These are phyloP conservation scores for Ustilago loliicola DNA, from an alignment of 1,284 basidiomycete genomes.

Conservation along the genomic window DNA sequence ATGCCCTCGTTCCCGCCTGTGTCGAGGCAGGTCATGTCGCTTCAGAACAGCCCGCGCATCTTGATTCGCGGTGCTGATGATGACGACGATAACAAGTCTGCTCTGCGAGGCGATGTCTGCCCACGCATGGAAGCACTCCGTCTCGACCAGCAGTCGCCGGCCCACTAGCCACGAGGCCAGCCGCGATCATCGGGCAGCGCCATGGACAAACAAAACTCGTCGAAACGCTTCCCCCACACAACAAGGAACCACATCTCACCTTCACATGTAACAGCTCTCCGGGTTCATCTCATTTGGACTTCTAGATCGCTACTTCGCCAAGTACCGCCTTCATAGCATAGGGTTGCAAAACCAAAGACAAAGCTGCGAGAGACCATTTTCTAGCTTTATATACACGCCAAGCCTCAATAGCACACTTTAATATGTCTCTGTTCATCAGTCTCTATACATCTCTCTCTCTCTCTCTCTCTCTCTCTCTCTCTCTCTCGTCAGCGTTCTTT, in stretches of 20 bases:
- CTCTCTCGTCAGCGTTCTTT: too few species aligned
- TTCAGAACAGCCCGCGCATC: constrained; percentile 35
- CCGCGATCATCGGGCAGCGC: too few species aligned
- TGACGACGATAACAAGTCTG: neutral
- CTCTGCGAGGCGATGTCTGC: constrained; percentile 16
- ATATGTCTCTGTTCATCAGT: constrained; percentile 3
- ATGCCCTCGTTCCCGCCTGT: constrained; percentile 22
- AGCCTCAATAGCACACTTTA: constrained; percentile 11
- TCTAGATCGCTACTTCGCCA: neutral
- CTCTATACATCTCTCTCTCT: constrained; percentile 7
- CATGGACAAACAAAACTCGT: too few species aligned
- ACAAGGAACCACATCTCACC: neutral
- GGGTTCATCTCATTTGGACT: neutral
- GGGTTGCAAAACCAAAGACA: constrained; percentile 5
- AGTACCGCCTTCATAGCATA: constrained; percentile 8
- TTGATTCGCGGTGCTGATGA: constrained; percentile 1
- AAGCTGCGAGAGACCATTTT: constrained; percentile 20
- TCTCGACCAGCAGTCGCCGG: constrained; percentile 14
- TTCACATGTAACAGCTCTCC: neutral
- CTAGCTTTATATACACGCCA: constrained; percentile 20
- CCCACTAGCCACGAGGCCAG: neutral
- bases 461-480: neutral
- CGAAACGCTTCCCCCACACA: too few species aligned
- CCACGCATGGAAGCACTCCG: constrained; percentile 25
- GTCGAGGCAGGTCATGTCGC: constrained; percentile 16